Base-by-base conservation (phyloP, 768 basidiomycete genomes). In the Kwoniella shandongensis region DNA sequence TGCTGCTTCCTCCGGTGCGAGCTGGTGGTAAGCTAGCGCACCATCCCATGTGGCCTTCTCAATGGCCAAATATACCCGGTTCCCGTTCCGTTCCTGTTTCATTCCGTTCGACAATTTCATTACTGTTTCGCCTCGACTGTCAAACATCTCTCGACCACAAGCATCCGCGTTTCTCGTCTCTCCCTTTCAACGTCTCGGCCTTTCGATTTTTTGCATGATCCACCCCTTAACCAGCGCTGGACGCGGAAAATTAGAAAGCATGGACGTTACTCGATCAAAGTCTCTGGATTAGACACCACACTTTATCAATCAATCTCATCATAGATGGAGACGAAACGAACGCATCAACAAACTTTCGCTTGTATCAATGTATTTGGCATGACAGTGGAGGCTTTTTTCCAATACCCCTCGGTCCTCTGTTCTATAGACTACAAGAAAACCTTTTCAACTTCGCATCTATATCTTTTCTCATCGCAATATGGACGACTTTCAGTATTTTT, bases 21-120 rank as follows among this genome's bases (percentile, higher is more conserved):
- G 66, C 61, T 73, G 71, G 71, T 73, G 71, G 71, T 73, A 70
- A 35, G 48, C 41, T 13, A 10, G 13, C 23, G n/a, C 50, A 22
- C 10, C 23, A 10, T 6, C 18, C 36, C 35, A n/a, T 35, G 22
- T 17, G 50, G 36, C 17, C 18, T 51, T 41, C 38, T 12, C n/a
- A n/a, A 53, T 13, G 40, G 40, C n/a, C 40, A 38, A 13, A 51
- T 47, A 58, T 55, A 51, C 51, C 52, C 52, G 20, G 29, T 44
- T 54, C 27, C 35, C 40, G 5, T 6, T 18, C n/a, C 22, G 40
- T 8, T 8, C n/a, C n/a, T 36, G 11, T 22, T 6, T 27, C 29
- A 5, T 30, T 52, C 20, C 40, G 51, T 27, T 38, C 17, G 2
- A 4, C n/a, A 18, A 3, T 20, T 40, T 13, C 53, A 20, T 25